Evolutionary conservation across 768 basidiomycete species (phyloP).

Genomic region (Leccinum ochraceum): DNA sequence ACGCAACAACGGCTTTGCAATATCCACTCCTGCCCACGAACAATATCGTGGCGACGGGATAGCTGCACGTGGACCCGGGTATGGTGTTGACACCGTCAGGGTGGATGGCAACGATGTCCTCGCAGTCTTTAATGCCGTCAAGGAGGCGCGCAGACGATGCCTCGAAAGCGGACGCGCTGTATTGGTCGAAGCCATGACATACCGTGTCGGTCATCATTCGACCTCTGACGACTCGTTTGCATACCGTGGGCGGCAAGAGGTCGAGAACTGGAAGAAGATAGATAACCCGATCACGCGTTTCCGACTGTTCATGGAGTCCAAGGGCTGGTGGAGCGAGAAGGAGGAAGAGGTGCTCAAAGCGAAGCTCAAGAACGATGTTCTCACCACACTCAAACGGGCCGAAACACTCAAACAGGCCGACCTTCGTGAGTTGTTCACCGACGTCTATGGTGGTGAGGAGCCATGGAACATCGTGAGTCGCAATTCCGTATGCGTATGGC

Average conservation of each 20-base stretch:
- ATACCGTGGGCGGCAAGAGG: constrained; percentile 86
- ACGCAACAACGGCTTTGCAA: constrained; percentile 91
- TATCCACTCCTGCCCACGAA: constrained; percentile 87
- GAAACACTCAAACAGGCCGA: constrained; percentile 69
- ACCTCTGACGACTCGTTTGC: constrained; percentile 96
- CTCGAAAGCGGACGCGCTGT: constrained; percentile 81
- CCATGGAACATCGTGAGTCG: constrained; percentile 80
- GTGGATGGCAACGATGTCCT: constrained; percentile 94
- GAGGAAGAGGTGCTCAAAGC: constrained; percentile 74
- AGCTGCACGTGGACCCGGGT: constrained; percentile 84
- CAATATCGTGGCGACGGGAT: constrained; percentile 95
- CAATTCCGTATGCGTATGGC: background rate
- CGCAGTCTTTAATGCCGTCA: constrained; percentile 74
- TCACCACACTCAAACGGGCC: constrained; percentile 76
- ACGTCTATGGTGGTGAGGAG: constrained; percentile 84
- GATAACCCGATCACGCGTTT: constrained; percentile 88
- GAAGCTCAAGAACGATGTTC: constrained; percentile 68
- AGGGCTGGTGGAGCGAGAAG: constrained; percentile 79
- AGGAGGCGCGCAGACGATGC: constrained; percentile 69
- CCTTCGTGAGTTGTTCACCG: constrained; percentile 80
- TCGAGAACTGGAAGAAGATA: constrained; percentile 88
- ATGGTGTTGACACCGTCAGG: constrained; percentile 87
- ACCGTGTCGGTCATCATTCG: constrained; percentile 92
- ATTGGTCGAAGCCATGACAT: constrained; percentile 88
- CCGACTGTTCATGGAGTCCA: constrained; percentile 79